A percentile compares a stretch with the other conserved stretches of the same genome.
Evolutionary conservation across 2,329 filamentous ascomycete genomes (phyloP).

Genomic region (Talaromyces sp.): DNA sequence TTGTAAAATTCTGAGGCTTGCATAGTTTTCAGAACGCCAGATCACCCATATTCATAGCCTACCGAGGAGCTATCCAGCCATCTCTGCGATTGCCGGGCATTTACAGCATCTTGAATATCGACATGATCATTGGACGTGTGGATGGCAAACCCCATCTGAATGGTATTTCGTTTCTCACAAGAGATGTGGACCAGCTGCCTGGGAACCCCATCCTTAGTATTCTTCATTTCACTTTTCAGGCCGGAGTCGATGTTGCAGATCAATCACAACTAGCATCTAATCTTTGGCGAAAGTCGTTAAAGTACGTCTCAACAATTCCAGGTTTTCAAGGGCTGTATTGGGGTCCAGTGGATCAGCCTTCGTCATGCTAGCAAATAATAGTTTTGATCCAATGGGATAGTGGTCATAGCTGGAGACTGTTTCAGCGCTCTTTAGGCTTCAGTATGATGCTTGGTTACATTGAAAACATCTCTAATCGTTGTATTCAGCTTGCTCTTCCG

Average conservation of each 20-base stretch:
- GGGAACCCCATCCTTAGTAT: conserved; percentile 6
- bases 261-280: conserved; percentile 1
- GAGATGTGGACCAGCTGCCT: conserved; percentile 5
- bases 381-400: conserved; percentile 10
- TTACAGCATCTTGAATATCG: not conserved
- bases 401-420: not conserved
- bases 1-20: not conserved
- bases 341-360: not conserved
- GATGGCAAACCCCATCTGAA: not conserved
- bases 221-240: conserved; percentile 5
- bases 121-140: not conserved
- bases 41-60: not conserved
- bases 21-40: not conserved
- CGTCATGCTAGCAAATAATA: not conserved
- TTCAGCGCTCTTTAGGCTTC: conserved; percentile 6
- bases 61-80: not conserved
- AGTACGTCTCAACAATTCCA: conserved; percentile 6
- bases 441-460: conserved; percentile 7
- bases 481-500: conserved; percentile 6
- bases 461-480: conserved; percentile 1
- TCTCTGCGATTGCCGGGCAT: not conserved
- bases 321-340: conserved; percentile 9
- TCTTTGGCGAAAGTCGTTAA: not conserved
- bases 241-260: conserved; percentile 1
- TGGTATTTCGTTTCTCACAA: not conserved